Evolutionary conservation across 2,329 filamentous ascomycete genomes (phyloP).

Genomic region (Aspergillus carbonarius): DNA sequence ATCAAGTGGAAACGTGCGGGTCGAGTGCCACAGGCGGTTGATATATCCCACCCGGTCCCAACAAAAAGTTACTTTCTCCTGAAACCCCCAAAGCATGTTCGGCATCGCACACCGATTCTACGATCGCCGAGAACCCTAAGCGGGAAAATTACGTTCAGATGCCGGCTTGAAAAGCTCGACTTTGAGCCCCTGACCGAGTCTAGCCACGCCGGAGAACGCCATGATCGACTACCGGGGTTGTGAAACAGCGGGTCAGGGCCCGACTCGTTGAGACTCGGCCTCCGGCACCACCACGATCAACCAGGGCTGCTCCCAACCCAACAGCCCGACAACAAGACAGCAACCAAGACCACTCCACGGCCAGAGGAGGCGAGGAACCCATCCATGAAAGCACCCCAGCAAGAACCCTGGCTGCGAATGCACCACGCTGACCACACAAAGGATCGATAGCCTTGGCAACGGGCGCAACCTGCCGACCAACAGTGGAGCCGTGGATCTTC

Average conservation of each 20-base stretch:
- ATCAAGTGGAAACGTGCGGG: too few species aligned
- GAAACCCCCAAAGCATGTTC: not conserved
- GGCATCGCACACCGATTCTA: not conserved
- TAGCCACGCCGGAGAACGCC: not conserved
- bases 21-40: too few species aligned
- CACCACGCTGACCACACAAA: not conserved
- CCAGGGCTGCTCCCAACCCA: not conserved
- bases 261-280: not conserved
- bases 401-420: too few species aligned
- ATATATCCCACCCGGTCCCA: too few species aligned
- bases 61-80: not conserved
- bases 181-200: not conserved
- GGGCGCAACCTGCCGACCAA: not conserved
- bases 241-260: not conserved
- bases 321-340: not conserved
- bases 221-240: not conserved
- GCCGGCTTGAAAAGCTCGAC: not conserved
- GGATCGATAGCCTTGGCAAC: not conserved
- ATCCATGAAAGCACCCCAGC: too few species aligned
- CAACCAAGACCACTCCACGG: too few species aligned
- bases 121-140: not conserved
- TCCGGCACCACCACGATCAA: not conserved
- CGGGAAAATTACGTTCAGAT: not conserved
- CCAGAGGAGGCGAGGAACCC: too few species aligned
- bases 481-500: not conserved